These are phyloP conservation scores for Mycena indigotica DNA, from an alignment of 768 basidiomycete species.

Conservation along the genomic window DNA sequence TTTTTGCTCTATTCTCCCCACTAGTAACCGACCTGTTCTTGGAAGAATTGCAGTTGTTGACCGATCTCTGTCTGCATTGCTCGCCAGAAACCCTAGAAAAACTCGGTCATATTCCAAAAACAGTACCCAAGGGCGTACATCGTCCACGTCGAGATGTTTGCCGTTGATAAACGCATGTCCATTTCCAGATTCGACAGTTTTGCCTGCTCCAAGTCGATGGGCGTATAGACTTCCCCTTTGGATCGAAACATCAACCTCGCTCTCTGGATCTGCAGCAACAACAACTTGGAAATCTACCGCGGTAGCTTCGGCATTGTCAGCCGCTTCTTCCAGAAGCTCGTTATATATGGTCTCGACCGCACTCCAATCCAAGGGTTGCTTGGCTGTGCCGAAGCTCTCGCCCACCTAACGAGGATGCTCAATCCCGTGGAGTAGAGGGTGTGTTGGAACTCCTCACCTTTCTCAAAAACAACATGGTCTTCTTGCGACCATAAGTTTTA, in stretches of 20 bases:
- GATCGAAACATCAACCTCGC: constrained; percentile 34
- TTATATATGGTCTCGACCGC: constrained; percentile 1
- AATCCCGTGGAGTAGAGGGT: neutral
- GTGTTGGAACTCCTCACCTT: constrained; percentile 38
- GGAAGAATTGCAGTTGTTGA: constrained; percentile 66
- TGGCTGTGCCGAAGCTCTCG: neutral
- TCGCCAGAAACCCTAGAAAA: constrained; percentile 62
- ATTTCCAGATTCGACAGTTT: constrained; percentile 34
- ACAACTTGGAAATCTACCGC: constrained; percentile 43
- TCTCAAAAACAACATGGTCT: constrained; percentile 63
- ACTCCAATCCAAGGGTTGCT: constrained; percentile 9
- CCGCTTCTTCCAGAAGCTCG: neutral
- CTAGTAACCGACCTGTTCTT: constrained; percentile 61
- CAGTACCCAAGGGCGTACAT: constrained; percentile 47
- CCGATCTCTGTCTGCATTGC: constrained; percentile 61
- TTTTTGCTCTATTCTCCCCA: neutral
- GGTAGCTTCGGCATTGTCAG: constrained; percentile 3
- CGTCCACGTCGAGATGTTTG: constrained; percentile 68
- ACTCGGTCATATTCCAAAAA: neutral
- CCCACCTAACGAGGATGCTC: neutral
- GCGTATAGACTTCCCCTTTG: constrained; percentile 55
- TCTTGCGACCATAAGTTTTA: constrained; percentile 60
- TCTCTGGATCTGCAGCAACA: constrained; percentile 28
- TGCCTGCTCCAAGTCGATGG: constrained; percentile 56
- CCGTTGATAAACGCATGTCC: constrained; percentile 91